Conservation (phyloP, 352 stramenopile genomes). For the Pythium dissimile region DNA sequence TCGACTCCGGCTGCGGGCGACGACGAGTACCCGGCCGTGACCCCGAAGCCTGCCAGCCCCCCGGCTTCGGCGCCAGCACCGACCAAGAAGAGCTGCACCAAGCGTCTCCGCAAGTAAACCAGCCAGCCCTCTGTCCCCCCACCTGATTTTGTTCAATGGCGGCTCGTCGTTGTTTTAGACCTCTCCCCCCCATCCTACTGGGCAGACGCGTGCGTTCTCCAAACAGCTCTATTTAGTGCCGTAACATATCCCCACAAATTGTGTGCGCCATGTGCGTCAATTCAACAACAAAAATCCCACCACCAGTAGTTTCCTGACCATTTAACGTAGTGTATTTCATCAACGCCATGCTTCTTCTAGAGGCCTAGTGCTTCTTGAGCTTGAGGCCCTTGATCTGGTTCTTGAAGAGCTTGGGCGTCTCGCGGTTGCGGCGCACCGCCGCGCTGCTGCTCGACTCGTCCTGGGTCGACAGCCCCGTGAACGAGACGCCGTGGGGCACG, state of each 20-base stretch:
- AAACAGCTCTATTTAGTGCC: background rate
- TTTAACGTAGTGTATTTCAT: too few relatives aligned
- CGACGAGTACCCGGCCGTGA: too few relatives aligned
- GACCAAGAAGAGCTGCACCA: background rate
- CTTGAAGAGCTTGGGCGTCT: slow-evolving; percentile 66
- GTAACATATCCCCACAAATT: too few relatives aligned
- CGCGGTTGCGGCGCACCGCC: slow-evolving; percentile 41
- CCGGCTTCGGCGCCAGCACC: too few relatives aligned
- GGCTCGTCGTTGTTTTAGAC: background rate
- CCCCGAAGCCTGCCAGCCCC: too few relatives aligned
- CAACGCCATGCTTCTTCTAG: too few relatives aligned
- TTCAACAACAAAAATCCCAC: too few relatives aligned
- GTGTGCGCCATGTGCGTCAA: too few relatives aligned
- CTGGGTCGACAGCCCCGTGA: slow-evolving; percentile 15
- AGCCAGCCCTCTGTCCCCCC: background rate
- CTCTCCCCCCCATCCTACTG: background rate
- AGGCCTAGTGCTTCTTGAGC: slow-evolving; percentile 57
- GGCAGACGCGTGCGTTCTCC: background rate
- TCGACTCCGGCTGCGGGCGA: too few relatives aligned
- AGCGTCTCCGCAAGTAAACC: background rate
- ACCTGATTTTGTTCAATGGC: background rate
- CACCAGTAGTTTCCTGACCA: too few relatives aligned
- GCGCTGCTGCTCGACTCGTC: background rate
- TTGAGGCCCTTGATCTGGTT: slow-evolving; percentile 72
- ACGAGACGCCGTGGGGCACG: slow-evolving; percentile 32